Evolutionary conservation across 163 green algal genomes (phyloP).

Genomic region (Trebouxia gelatinosa): DNA sequence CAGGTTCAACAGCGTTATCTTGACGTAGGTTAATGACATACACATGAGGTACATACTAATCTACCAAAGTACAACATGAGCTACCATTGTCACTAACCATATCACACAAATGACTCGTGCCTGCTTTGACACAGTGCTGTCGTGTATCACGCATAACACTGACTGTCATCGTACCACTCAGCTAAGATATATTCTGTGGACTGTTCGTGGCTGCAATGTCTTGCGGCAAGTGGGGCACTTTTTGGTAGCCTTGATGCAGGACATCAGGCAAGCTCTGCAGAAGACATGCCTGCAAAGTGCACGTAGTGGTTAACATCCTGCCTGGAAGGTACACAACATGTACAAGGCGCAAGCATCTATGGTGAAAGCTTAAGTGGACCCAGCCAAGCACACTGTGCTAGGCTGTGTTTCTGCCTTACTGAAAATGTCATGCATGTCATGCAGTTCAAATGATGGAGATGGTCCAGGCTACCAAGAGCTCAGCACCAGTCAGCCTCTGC

Average conservation of each 20-base stretch:
- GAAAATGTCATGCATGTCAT: not conserved
- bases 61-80: not conserved
- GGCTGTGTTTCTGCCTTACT: no score
- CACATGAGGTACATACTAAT: no score
- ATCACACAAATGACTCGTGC: not conserved
- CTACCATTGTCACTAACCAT: not conserved
- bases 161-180: not conserved
- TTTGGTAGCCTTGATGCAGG: constrained; percentile 38
- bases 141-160: not conserved
- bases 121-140: not conserved
- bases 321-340: not conserved
- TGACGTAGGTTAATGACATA: no score
- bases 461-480: constrained; percentile 16
- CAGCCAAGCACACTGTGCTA: no score
- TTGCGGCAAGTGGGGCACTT: constrained; percentile 56
- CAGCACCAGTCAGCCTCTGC: no score
- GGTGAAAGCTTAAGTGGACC: not conserved
- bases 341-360: not conserved
- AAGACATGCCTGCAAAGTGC: constrained; percentile 44
- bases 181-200: constrained; percentile 40
- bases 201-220: constrained; percentile 29
- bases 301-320: not conserved
- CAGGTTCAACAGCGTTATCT: no score
- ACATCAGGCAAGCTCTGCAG: constrained; percentile 43
- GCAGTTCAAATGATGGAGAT: constrained; percentile 20